These are phyloP conservation scores for Termitomyces sp. DNA, from an alignment of 768 basidiomycete species.

Conservation along the genomic window DNA sequence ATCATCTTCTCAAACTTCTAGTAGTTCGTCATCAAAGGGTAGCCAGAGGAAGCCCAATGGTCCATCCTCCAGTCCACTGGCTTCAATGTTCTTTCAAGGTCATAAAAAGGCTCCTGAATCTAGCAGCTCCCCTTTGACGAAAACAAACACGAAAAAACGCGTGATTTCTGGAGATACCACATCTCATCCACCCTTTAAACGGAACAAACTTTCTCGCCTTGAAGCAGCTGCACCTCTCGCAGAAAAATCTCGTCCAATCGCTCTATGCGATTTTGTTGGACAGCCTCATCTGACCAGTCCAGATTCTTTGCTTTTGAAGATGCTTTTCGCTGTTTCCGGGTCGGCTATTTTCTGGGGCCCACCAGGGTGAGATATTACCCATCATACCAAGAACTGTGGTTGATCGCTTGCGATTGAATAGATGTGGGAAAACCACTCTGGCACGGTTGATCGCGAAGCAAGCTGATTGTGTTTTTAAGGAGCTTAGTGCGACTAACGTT, in stretches of 20 bases:
- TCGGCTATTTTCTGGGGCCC: constrained; percentile 74
- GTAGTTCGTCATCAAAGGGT: constrained; percentile 8
- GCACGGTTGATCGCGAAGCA: constrained; percentile 63
- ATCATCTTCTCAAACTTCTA: constrained; percentile 9
- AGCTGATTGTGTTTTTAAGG: constrained; percentile 60
- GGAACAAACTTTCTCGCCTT: constrained; percentile 12
- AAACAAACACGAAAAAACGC: constrained; percentile 12
- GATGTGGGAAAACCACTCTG: constrained; percentile 72
- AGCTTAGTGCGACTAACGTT: constrained; percentile 68
- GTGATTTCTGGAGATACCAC: constrained; percentile 9
- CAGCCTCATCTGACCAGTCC: constrained; percentile 58
- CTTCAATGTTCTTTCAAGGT: constrained; percentile 34
- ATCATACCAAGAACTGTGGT: background rate
- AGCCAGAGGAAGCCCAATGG: constrained; percentile 11
- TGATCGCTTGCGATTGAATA: constrained; percentile 15
- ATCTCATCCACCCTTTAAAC: constrained; percentile 12
- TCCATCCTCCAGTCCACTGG: constrained; percentile 22
- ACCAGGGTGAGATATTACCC: constrained; percentile 43
- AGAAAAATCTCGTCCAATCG: constrained; percentile 63
- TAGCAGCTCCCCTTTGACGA: background rate
- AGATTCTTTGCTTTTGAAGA: constrained; percentile 48
- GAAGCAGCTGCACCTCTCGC: constrained; percentile 50
- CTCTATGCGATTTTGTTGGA: constrained; percentile 64
- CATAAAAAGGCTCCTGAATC: constrained; percentile 12
- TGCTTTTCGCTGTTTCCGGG: constrained; percentile 48